Evolutionary conservation across 257 asterid species (phyloP).

Genomic region (Solanum clarkiae): DNA sequence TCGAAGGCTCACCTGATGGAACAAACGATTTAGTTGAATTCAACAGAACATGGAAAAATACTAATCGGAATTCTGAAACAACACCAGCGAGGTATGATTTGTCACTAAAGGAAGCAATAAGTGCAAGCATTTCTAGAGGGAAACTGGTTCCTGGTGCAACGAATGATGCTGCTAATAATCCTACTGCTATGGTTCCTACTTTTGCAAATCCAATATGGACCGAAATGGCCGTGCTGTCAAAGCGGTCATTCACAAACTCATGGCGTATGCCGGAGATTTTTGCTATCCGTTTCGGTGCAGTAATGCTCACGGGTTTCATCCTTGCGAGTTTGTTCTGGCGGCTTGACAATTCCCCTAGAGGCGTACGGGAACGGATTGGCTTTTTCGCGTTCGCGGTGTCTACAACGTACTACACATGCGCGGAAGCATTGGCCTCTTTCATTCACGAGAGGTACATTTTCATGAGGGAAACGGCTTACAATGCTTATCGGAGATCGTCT

Average conservation of each 20-base stretch:
- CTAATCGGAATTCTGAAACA: background rate
- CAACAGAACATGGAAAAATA: conserved; percentile 10
- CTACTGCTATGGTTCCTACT: conserved; percentile 14
- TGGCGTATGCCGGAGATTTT: conserved; percentile 28
- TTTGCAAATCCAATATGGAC: conserved; percentile 31
- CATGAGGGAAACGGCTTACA: conserved; percentile 36
- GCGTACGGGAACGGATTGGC: conserved; percentile 22
- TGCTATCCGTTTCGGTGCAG: conserved; percentile 23
- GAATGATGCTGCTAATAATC: background rate
- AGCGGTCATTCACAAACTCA: conserved; percentile 24
- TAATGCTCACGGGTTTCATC: conserved; percentile 24
- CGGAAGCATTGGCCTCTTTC: conserved; percentile 26
- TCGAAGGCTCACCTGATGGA: conserved; percentile 15
- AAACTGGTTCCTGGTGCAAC: conserved; percentile 29
- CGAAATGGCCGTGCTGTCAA: conserved; percentile 20
- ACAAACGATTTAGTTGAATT: conserved; percentile 24
- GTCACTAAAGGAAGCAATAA: conserved; percentile 24
- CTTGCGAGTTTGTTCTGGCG: conserved; percentile 29
- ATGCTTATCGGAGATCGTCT: conserved; percentile 25
- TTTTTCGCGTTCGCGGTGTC: conserved; percentile 32
- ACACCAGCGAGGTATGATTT: background rate
- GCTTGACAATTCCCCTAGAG: conserved; percentile 30
- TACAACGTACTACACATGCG: conserved; percentile 26
- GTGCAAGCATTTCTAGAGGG: conserved; percentile 25
- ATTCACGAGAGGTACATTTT: conserved; percentile 29